A percentile compares a stretch with the other conserved stretches of the same genome.
Conservation (phyloP, 2,329 filamentous ascomycete species). For the Neospermospora avenae region DNA sequence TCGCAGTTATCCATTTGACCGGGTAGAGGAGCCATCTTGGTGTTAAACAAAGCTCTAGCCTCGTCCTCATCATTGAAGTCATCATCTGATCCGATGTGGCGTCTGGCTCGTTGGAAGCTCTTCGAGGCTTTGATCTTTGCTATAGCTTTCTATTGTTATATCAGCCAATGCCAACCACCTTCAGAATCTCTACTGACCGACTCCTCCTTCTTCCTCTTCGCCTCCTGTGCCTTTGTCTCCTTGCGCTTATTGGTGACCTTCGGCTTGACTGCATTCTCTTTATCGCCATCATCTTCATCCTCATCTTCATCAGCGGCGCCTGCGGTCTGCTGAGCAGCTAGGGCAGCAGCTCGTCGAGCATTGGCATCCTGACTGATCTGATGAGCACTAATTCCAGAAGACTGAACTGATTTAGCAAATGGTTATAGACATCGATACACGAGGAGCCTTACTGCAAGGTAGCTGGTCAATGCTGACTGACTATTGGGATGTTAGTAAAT, state of each 20-base stretch:
- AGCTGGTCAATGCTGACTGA: conserved; percentile 66
- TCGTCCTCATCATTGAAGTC: conserved; percentile 45
- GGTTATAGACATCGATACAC: conserved; percentile 10
- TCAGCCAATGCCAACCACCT: conserved; percentile 3
- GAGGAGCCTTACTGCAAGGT: conserved; percentile 53
- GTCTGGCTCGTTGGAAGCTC: conserved; percentile 49
- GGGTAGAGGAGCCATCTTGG: conserved; percentile 39
- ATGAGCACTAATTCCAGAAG: conserved; percentile 67
- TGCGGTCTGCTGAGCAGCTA: conserved; percentile 27
- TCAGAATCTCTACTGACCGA: conserved; percentile 34
- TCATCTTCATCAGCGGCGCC: conserved; percentile 20
- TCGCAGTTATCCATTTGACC: conserved; percentile 90
- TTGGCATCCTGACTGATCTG: conserved; percentile 52
- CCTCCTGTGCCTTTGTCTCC: conserved; percentile 32
- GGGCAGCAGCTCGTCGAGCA: conserved; percentile 43
- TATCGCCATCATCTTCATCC: conserved; percentile 10
- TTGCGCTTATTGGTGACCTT: conserved; percentile 31
- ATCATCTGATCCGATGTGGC: conserved; percentile 42
- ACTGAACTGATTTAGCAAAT: conserved; percentile 51
- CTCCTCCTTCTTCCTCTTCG: conserved; percentile 39
- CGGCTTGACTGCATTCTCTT: conserved; percentile 24
- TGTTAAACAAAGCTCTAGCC: conserved; percentile 46
- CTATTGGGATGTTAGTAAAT: conserved; percentile 31
- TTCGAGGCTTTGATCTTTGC: conserved; percentile 63
- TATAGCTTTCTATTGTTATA: conserved; percentile 44